Conservation (phyloP, 148 eudicot species). For the Persicaria maculosa region DNA sequence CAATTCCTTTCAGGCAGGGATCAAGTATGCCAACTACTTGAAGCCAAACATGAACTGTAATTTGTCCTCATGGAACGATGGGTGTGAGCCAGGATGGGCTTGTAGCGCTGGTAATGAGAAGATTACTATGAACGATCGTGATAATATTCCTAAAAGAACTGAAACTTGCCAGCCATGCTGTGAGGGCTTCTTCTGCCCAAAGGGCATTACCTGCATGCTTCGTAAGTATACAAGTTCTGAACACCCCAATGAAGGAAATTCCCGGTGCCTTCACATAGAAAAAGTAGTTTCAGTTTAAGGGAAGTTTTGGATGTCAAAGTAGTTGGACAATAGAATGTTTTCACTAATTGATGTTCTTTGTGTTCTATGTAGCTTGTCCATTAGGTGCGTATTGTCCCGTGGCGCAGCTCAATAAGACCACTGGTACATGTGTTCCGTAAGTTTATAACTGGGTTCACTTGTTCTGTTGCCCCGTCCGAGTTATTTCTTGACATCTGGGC, state of each 20-base stretch:
- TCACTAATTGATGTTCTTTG: not conserved
- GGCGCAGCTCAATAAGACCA: conserved; percentile 58
- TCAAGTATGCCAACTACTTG: conserved; percentile 39
- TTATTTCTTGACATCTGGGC: not conserved
- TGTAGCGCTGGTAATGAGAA: conserved; percentile 38
- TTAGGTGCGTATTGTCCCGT: conserved; percentile 84
- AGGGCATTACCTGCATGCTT: conserved; percentile 97
- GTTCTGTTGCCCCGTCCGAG: not conserved
- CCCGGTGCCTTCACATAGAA: not conserved
- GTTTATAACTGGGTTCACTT: conserved; percentile 24
- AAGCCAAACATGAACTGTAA: conserved; percentile 83
- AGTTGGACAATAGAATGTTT: not conserved
- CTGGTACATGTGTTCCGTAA: conserved; percentile 92
- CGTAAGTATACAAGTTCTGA: conserved; percentile 46
- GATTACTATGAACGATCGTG: conserved; percentile 46
- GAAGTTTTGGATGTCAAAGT: not conserved
- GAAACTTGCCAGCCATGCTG: conserved; percentile 69
- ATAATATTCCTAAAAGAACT: conserved; percentile 55
- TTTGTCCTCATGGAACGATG: conserved; percentile 60
- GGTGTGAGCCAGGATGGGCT: conserved; percentile 97
- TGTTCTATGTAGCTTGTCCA: conserved; percentile 67
- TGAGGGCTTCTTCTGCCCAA: conserved; percentile 89
- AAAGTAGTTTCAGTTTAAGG: not conserved
- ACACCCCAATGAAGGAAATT: not conserved
- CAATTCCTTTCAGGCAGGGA: conserved; percentile 42